Conservation (phyloP, 2,329 filamentous ascomycete genomes). For the Onygenales sp. region DNA sequence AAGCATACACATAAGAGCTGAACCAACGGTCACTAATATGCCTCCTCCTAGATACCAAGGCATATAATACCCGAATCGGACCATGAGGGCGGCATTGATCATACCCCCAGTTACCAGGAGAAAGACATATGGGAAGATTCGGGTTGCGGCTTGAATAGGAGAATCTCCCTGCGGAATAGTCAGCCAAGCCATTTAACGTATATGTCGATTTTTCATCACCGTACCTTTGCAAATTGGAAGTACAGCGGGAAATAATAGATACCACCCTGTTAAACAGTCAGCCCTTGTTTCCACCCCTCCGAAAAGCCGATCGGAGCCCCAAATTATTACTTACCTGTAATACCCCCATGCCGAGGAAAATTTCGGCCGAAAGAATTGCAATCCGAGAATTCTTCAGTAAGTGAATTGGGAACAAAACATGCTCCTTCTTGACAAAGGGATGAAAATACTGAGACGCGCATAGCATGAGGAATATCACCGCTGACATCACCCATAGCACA, state of each 20-base stretch:
- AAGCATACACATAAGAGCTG: constrained; percentile 11
- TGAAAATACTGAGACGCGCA: constrained; percentile 32
- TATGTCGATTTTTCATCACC: too few relatives aligned
- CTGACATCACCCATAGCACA: constrained; percentile 39
- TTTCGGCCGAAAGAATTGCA: too few relatives aligned
- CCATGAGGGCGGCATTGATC: constrained; percentile 13
- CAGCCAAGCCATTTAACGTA: too few relatives aligned
- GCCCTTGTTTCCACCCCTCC: constrained; percentile 28
- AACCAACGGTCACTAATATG: constrained; percentile 14
- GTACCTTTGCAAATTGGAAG: constrained; percentile 38
- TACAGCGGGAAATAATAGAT: constrained; percentile 48
- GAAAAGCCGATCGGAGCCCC: constrained; percentile 34
- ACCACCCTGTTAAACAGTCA: constrained; percentile 23
- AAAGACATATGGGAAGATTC: constrained; percentile 23
- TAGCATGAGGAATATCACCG: constrained; percentile 36
- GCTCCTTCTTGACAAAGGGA: constrained; percentile 34
- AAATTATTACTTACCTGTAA: constrained; percentile 5
- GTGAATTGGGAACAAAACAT: constrained; percentile 42
- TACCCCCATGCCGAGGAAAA: too few relatives aligned
- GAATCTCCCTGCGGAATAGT: constrained; percentile 26
- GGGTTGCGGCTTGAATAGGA: constrained; percentile 19
- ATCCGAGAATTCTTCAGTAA: constrained; percentile 23
- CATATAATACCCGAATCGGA: constrained; percentile 15
- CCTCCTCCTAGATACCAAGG: constrained; percentile 19
- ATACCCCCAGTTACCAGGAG: constrained; percentile 14